A percentile compares a stretch with the other conserved stretches of the same genome.
These are phyloP conservation scores for Mediolabrus comicus DNA, from an alignment of 108 stramenopile species.

Conservation along the genomic window DNA sequence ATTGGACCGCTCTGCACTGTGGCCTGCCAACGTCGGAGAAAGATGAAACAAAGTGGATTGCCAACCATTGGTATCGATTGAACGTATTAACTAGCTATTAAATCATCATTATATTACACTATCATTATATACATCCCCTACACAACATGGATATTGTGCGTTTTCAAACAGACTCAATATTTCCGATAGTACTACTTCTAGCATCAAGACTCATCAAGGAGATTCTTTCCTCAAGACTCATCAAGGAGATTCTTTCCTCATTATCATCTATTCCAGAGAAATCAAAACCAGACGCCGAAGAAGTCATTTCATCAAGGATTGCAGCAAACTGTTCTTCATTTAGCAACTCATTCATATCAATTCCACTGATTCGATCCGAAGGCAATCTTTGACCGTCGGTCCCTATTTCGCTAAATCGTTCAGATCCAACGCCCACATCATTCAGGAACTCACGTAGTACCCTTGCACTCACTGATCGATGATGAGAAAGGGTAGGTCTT, in stretches of 20 bases:
- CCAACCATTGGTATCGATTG: slow-evolving; percentile 56
- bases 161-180: neutral
- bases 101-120: neutral
- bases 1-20: slow-evolving; percentile 62
- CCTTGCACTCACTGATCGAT: neutral
- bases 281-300: neutral
- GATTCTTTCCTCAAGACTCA: neutral
- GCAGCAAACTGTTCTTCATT: slow-evolving; percentile 65
- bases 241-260: neutral
- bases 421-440: no score
- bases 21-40: slow-evolving; percentile 37
- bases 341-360: slow-evolving; percentile 49
- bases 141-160: neutral
- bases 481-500: no score
- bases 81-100: slow-evolving; percentile 1
- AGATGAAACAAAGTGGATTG: slow-evolving; percentile 53
- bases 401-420: no score
- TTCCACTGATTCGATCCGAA: neutral
- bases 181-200: neutral
- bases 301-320: slow-evolving; percentile 51
- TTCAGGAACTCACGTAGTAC: no score
- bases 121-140: neutral
- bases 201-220: neutral
- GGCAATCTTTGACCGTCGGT: no score
- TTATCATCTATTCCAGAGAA: neutral